Percentiles rank a stretch among this genome's conserved stretches.
These are phyloP conservation scores for Silene noctiflora DNA, from an alignment of 179 eudicot genomes.

Conservation along the genomic window DNA sequence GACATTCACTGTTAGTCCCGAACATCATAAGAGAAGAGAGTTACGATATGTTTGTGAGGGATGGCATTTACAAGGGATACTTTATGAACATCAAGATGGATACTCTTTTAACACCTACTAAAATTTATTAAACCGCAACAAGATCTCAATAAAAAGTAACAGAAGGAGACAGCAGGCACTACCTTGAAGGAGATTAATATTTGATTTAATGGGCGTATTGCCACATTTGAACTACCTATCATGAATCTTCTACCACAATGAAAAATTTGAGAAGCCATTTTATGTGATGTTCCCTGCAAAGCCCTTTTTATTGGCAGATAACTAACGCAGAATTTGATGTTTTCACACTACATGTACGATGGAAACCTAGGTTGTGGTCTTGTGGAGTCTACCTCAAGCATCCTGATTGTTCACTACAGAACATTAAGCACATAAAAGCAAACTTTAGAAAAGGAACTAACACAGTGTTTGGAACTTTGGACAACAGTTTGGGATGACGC, in stretches of 20 bases:
- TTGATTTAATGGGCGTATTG: neutral
- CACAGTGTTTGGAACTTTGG: neutral
- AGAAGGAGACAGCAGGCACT: neutral
- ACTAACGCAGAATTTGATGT: neutral
- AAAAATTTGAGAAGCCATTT: neutral
- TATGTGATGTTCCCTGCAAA: neutral
- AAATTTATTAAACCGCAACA: neutral
- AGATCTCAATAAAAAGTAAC: neutral
- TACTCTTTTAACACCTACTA: neutral
- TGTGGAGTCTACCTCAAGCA: neutral
- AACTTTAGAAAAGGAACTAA: neutral
- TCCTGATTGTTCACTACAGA: neutral
- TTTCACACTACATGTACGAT: too few species aligned
- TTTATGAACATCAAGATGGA: neutral
- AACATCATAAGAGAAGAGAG: neutral
- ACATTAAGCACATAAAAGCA: neutral
- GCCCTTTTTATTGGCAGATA: neutral
- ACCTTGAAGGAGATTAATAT: neutral
- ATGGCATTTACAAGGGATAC: neutral
- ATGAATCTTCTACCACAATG: neutral
- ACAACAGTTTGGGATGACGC: neutral
- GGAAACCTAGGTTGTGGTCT: constrained; percentile 5
- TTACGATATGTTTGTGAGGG: neutral
- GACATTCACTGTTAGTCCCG: neutral
- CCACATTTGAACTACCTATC: neutral